phyloP scores from a whole-genome alignment of 371 early-diverging fungal species.

The Mortierella polycephala region DNA sequence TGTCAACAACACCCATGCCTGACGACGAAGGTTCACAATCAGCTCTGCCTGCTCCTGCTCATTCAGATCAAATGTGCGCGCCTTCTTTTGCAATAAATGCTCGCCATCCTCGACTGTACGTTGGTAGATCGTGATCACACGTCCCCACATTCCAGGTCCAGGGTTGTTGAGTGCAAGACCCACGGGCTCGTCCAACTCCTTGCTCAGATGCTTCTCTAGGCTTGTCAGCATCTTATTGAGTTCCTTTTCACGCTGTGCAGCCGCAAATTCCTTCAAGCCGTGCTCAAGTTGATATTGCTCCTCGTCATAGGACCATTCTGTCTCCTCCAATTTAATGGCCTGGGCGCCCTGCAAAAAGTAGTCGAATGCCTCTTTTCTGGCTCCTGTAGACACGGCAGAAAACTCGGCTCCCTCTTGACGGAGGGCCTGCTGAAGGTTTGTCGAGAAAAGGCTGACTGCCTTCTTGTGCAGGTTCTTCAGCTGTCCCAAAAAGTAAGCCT shows the following conservation, averaged over 20 bases:
- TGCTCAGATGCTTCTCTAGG: conserved; percentile 73
- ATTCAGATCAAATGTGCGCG: conserved; percentile 56
- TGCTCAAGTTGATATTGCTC: conserved; percentile 70
- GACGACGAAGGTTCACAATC: conserved; percentile 63
- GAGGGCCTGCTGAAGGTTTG: conserved; percentile 57
- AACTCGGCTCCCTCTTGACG: conserved; percentile 28
- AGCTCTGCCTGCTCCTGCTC: conserved; percentile 61
- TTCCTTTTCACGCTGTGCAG: conserved; percentile 79
- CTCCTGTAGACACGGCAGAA: conserved; percentile 16
- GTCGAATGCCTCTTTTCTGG: conserved; percentile 30
- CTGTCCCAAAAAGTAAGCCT: conserved; percentile 85
- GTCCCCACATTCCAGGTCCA: conserved; percentile 77
- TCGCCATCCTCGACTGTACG: conserved; percentile 63
- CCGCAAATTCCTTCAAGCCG: conserved; percentile 74
- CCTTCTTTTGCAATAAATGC: conserved; percentile 56
- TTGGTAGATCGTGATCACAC: conserved; percentile 68
- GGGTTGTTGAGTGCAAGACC: conserved; percentile 77
- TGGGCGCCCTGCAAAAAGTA: conserved; percentile 49
- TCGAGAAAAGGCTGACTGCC: conserved; percentile 72
- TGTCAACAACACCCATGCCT: conserved; percentile 80
- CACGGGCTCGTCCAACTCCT: conserved; percentile 76
- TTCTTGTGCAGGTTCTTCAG: conserved; percentile 85
- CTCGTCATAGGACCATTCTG: conserved; percentile 83
- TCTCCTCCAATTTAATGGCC: conserved; percentile 69
- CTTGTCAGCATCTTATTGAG: conserved; percentile 79